A percentile compares a stretch with the other conserved stretches of the same genome.
Conservation (phyloP, 176 grass and related monocot species). For the Cymbopogon citratus region DNA sequence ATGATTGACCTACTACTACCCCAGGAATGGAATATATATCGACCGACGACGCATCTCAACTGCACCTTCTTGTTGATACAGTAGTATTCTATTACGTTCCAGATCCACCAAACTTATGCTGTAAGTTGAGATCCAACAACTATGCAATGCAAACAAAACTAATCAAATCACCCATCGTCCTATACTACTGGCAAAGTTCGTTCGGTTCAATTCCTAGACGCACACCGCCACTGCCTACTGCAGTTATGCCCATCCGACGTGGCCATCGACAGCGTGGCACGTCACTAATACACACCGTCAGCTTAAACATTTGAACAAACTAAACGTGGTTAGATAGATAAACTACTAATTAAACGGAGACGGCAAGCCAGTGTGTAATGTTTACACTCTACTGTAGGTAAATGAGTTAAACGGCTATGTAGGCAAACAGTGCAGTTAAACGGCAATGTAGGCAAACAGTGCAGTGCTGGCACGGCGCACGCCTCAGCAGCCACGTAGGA, state of each 20-base stretch:
- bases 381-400: too few species aligned
- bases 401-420: too few species aligned
- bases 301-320: too few species aligned
- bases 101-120: slow-evolving; percentile 53
- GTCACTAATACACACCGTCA: neutral
- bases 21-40: neutral
- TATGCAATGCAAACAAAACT: neutral
- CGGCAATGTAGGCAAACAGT: too few species aligned
- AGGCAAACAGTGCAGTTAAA: too few species aligned
- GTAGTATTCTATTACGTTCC: slow-evolving; percentile 39
- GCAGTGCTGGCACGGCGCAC: neutral
- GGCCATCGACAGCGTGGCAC: neutral
- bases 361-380: too few species aligned
- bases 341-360: too few species aligned
- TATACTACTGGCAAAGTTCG: too few species aligned
- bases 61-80: neutral
- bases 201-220: neutral
- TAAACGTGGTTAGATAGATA: too few species aligned
- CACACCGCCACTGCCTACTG: neutral
- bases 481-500: neutral
- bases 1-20: slow-evolving; percentile 4
- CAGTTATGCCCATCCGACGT: neutral
- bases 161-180: slow-evolving; percentile 11
- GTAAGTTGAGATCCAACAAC: slow-evolving; percentile 45
- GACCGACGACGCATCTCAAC: neutral